These are phyloP conservation scores for Hyaloraphidium curvatum DNA, from an alignment of 192 early-diverging fungal genomes.

Conservation along the genomic window DNA sequence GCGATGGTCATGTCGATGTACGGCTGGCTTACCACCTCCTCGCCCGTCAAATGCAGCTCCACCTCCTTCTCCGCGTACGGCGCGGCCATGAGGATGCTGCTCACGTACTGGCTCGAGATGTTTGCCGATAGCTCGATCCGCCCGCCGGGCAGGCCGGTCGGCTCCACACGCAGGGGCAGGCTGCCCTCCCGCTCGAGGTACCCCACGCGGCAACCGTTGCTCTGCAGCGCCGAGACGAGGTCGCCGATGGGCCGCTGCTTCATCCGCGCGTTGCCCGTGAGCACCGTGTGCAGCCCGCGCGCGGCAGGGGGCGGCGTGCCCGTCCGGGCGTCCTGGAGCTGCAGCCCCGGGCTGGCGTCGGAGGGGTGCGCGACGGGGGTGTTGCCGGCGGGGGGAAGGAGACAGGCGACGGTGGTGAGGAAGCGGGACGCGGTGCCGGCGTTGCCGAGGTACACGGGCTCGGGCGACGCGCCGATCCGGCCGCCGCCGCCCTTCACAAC, in stretches of 20 bases:
- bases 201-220: conserved; percentile 58
- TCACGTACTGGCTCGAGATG: conserved; percentile 94
- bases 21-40: conserved; percentile 86
- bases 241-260: conserved; percentile 87
- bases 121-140: conserved; percentile 75
- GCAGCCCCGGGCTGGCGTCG: conserved; percentile 9
- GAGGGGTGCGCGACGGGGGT: conserved; percentile 21
- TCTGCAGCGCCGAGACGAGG: conserved; percentile 60
- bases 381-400: conserved; percentile 16
- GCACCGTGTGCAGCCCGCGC: too few relatives aligned
- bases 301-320: neutral
- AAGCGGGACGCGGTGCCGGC: conserved; percentile 95
- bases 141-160: conserved; percentile 68
- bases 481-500: conserved; percentile 63
- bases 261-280: conserved; percentile 96
- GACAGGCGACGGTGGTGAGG: conserved; percentile 65
- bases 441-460: conserved; percentile 84
- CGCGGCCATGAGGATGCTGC: conserved; percentile 85
- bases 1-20: conserved; percentile 99
- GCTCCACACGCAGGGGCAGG: conserved; percentile 67
- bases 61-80: conserved; percentile 63
- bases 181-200: conserved; percentile 67
- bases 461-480: conserved; percentile 43
- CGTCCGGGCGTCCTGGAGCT: neutral
- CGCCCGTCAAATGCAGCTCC: conserved; percentile 65